Evolutionary conservation across 1,284 basidiomycete genomes (phyloP), one percentile per base, ranked within the genome.

Genomic region (Xanthoconium separans): DNA sequence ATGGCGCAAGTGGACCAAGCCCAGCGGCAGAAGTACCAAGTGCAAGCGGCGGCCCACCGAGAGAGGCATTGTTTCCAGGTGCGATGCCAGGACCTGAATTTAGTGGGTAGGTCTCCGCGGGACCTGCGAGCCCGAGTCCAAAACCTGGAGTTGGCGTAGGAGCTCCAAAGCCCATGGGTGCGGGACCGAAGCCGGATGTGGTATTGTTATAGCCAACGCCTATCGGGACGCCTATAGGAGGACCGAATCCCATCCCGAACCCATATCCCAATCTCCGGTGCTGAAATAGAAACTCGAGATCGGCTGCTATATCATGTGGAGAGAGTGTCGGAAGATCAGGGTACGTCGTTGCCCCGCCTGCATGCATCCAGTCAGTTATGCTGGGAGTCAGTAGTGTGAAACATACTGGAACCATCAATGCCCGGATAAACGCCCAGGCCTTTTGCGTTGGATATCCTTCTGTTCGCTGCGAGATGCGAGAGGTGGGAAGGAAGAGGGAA

Each of bases 261-360:
- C 65, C 60, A 37, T 45, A 69, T 15, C 62, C 60, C 54, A 75
- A 68, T 27, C 61, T 61, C 51, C 79, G 75, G 56, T 80, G 72
- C 53, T 76, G 75, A 58, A 75, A 74, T 29, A 87, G 71, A 58
- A 76, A 78, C 1, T 87, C 82, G 10, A 86, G 67, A 61, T 87
- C 85, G 33, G 68, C 66, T 12, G 73, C 65, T 22, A 85, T 74
- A 48, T 87, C 85, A n/a, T 64, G 63, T 0, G 74, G 63, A 2
- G 81, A 70, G 2, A 87, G 72, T 0, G 79, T 73, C 3, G 76
- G 65, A 20, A 87, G 75, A 55, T 82, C 78, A 2, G 84, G 84
- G 55, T 84, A 85, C 16, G 76, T 71, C 16, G 70, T 65, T 42
- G 56, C n/a, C 27, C 58, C 53, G 51, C 55, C 64, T 65, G 36